phyloP scores from a whole-genome alignment of 2,329 filamentous ascomycete genomes.

The Boeremia exigua region DNA sequence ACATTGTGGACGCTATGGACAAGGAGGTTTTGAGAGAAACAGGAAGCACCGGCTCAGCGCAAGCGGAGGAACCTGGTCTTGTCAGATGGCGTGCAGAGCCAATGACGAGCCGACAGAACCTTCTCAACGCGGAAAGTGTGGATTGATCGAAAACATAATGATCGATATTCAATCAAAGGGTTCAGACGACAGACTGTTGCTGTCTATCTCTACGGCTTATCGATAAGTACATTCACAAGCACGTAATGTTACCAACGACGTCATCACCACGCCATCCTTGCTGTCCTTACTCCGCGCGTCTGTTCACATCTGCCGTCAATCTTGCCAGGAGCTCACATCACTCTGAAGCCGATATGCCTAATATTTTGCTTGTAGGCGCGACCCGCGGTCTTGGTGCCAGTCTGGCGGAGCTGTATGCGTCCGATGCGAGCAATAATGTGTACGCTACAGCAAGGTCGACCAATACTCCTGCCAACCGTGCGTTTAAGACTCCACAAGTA shows the following conservation, averaged over 20 bases:
- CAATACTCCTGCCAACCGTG: constrained; percentile 49
- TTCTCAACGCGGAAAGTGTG: neutral
- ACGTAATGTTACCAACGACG: constrained; percentile 13
- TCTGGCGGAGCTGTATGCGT: constrained; percentile 64
- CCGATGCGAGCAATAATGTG: constrained; percentile 54
- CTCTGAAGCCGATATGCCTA: constrained; percentile 33
- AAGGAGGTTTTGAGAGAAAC: constrained; percentile 1
- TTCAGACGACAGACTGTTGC: neutral
- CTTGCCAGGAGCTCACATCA: neutral
- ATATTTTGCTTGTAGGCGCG: constrained; percentile 69
- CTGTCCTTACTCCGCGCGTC: too few relatives aligned
- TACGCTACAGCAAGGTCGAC: constrained; percentile 65
- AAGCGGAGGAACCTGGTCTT: neutral
- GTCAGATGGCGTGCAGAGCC: constrained; percentile 15
- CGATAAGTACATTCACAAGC: constrained; percentile 3
- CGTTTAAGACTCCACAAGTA: neutral
- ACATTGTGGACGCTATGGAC: constrained; percentile 1
- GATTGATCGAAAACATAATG: neutral
- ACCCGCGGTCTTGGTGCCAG: constrained; percentile 72
- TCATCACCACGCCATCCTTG: neutral
- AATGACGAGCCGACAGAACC: constrained; percentile 15
- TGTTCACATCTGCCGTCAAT: neutral
- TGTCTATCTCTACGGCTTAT: neutral
- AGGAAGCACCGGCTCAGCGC: neutral
- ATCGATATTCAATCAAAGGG: too few relatives aligned